Evolutionary conservation across 257 asterid species (phyloP).

Genomic region (Solanum chmielewskii): DNA sequence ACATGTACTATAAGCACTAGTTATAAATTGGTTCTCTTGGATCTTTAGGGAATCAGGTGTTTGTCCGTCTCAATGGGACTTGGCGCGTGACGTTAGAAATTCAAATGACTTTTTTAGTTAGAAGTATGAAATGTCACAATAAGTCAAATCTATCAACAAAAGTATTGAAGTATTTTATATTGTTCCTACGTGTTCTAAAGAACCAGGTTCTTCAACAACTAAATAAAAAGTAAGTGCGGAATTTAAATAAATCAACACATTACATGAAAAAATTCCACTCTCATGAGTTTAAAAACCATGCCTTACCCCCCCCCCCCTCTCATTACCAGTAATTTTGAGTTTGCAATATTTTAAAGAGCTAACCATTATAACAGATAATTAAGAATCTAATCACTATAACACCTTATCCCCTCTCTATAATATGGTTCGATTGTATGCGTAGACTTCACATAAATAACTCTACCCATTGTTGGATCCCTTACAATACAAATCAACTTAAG

Average conservation of each 20-base stretch:
- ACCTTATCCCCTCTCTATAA: neutral
- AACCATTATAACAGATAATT: neutral
- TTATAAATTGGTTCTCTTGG: too few relatives aligned
- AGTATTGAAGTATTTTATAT: neutral
- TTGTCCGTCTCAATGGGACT: too few relatives aligned
- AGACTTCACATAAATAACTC: neutral
- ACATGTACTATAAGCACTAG: too few relatives aligned
- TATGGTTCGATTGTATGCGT: neutral
- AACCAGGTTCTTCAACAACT: neutral
- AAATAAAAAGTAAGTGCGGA: neutral
- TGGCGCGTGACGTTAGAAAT: neutral
- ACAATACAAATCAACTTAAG: too few relatives aligned
- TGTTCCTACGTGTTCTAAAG: neutral
- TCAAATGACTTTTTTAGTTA: neutral
- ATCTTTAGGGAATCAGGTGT: too few relatives aligned
- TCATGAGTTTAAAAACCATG: neutral
- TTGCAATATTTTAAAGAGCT: neutral
- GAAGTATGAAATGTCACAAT: neutral
- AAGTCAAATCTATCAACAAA: too few relatives aligned
- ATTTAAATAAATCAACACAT: neutral
- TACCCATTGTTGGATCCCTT: neutral
- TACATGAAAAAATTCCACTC: neutral
- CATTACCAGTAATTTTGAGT: neutral
- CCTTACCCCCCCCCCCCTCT: neutral
- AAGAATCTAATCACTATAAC: neutral